A percentile compares a stretch with the other conserved stretches of the same genome.
Evolutionary conservation across 495 filamentous ascomycete genomes (phyloP).

Genomic region (Penicillium roqueforti): DNA sequence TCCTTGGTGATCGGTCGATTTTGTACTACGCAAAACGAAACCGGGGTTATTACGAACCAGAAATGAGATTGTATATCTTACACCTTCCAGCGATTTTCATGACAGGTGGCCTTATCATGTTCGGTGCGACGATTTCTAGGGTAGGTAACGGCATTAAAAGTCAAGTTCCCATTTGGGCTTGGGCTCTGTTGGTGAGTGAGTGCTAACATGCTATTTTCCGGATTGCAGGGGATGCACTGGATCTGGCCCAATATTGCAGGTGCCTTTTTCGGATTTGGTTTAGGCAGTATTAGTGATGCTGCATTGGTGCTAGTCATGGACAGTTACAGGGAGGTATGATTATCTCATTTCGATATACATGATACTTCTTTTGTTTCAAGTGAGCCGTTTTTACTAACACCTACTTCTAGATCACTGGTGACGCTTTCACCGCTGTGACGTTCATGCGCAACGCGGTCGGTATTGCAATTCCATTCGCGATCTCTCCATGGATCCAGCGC

Average conservation of each 20-base stretch:
- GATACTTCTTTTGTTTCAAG: not conserved
- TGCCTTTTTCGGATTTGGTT: constrained; percentile 34
- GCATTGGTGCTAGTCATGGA: constrained; percentile 36
- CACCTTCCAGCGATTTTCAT: constrained; percentile 29
- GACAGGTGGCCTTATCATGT: constrained; percentile 35
- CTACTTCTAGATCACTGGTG: constrained; percentile 28
- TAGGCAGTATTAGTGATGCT: constrained; percentile 33
- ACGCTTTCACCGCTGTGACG: constrained; percentile 34
- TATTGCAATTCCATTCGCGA: constrained; percentile 35
- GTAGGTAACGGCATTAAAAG: constrained; percentile 13
- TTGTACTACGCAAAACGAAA: constrained; percentile 35
- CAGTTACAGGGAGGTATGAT: constrained; percentile 32
- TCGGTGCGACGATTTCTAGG: constrained; percentile 27
- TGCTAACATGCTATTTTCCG: not conserved
- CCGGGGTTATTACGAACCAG: constrained; percentile 41
- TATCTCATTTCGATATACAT: not conserved
- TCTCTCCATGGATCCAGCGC: constrained; percentile 29
- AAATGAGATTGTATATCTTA: constrained; percentile 40
- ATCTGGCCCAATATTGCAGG: constrained; percentile 30
- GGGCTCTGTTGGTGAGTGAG: not conserved
- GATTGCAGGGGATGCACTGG: constrained; percentile 36
- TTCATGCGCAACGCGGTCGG: constrained; percentile 34
- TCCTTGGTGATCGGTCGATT: constrained; percentile 39
- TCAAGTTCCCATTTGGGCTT: not conserved
- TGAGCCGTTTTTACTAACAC: not conserved